These are phyloP conservation scores for Chalciporus chontae DNA, from an alignment of 768 basidiomycete species.

Conservation along the genomic window DNA sequence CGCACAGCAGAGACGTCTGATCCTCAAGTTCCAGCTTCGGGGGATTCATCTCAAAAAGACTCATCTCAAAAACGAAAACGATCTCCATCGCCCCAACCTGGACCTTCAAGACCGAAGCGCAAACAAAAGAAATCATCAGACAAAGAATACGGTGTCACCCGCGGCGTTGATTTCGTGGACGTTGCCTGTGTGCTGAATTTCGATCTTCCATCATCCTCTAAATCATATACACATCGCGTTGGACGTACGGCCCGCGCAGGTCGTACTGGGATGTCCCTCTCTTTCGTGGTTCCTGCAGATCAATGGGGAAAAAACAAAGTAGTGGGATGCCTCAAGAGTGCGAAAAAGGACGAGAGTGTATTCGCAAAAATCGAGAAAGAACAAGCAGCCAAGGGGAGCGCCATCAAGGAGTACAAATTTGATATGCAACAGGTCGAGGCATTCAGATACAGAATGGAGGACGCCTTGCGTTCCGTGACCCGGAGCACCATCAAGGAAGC, in stretches of 20 bases:
- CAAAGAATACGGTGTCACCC: constrained; percentile 88
- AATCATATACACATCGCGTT: constrained; percentile 91
- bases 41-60: constrained; percentile 1
- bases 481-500: constrained; percentile 85
- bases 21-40: constrained; percentile 11
- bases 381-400: constrained; percentile 54
- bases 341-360: constrained; percentile 65
- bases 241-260: constrained; percentile 97
- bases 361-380: constrained; percentile 72
- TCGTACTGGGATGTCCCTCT: constrained; percentile 86
- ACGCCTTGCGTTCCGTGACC: constrained; percentile 87
- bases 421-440: constrained; percentile 96
- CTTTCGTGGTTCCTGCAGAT: constrained; percentile 72
- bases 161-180: constrained; percentile 95
- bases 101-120: constrained; percentile 43
- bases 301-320: constrained; percentile 74
- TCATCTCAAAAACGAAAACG: constrained; percentile 58
- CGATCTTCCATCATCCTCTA: constrained; percentile 86
- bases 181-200: constrained; percentile 98
- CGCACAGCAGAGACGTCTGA: constrained; percentile 44
- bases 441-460: constrained; percentile 97
- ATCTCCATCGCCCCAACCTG: constrained; percentile 36
- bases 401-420: constrained; percentile 85
- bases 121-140: constrained; percentile 51
- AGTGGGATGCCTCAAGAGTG: constrained; percentile 64